Evolutionary conservation across 2,329 filamentous ascomycete genomes (phyloP).

Genomic region (Xylariaceae sp.): DNA sequence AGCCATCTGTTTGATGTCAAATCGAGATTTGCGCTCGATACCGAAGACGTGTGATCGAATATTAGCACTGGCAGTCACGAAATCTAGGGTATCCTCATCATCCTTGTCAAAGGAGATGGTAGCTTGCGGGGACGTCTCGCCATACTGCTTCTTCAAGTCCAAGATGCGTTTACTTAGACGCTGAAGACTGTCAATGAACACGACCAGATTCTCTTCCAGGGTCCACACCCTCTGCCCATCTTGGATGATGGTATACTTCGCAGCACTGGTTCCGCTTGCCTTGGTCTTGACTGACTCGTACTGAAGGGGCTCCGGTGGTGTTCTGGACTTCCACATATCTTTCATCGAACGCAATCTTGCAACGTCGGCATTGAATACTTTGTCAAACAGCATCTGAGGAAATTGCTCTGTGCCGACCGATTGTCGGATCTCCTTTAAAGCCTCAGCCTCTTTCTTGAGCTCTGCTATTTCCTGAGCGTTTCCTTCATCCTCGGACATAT

Average conservation of each 20-base stretch:
- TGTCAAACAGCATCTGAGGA: slow-evolving; percentile 77
- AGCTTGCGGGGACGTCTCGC: slow-evolving; percentile 49
- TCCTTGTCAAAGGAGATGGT: slow-evolving; percentile 93
- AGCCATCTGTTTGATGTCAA: slow-evolving; percentile 98
- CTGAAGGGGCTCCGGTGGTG: slow-evolving; percentile 67
- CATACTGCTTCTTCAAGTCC: slow-evolving; percentile 50
- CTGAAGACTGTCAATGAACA: slow-evolving; percentile 80
- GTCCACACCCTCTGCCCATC: slow-evolving; percentile 78
- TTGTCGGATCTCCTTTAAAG: slow-evolving; percentile 75
- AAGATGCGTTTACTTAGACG: slow-evolving; percentile 72
- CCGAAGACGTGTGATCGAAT: slow-evolving; percentile 84
- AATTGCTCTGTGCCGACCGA: slow-evolving; percentile 78
- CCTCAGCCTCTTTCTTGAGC: slow-evolving; percentile 76
- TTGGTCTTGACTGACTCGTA: slow-evolving; percentile 59
- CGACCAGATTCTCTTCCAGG: slow-evolving; percentile 75
- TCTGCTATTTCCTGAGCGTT: slow-evolving; percentile 88
- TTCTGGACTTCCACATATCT: slow-evolving; percentile 91
- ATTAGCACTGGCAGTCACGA: slow-evolving; percentile 87
- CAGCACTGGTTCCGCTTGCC: slow-evolving; percentile 44
- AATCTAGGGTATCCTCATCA: slow-evolving; percentile 89
- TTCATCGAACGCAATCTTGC: slow-evolving; percentile 78
- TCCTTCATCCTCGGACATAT: slow-evolving; percentile 74
- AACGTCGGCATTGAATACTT: slow-evolving; percentile 86
- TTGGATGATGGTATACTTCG: slow-evolving; percentile 51
- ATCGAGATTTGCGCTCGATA: slow-evolving; percentile 84